phyloP scores from a whole-genome alignment of 805 yeast genomes.

The Kodamaea leandrae region DNA sequence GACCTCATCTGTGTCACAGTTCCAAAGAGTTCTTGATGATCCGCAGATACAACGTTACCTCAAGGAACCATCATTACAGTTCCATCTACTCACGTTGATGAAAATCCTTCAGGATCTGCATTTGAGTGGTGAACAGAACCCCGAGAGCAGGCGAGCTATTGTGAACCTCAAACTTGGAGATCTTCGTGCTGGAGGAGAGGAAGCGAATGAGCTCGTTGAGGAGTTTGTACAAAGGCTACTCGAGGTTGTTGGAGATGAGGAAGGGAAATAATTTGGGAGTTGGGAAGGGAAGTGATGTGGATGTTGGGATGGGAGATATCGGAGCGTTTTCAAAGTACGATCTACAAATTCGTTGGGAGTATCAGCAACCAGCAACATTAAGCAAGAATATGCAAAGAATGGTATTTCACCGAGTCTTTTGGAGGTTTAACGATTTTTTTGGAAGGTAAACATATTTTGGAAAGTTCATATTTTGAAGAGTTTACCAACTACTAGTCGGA shows the following conservation, averaged over 20 bases:
- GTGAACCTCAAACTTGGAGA: slow-evolving; percentile 61
- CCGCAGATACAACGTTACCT: slow-evolving; percentile 45
- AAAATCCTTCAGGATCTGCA: slow-evolving; percentile 47
- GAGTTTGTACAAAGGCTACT: slow-evolving; percentile 54
- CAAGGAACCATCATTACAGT: slow-evolving; percentile 50
- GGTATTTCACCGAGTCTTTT: no score
- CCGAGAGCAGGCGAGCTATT: slow-evolving; percentile 55
- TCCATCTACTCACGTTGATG: slow-evolving; percentile 51
- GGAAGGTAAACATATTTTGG: no score
- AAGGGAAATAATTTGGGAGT: no score
- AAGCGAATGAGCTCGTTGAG: slow-evolving; percentile 66
- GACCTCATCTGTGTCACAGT: slow-evolving; percentile 6
- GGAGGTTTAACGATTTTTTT: no score
- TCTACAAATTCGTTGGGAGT: no score
- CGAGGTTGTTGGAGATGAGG: background rate
- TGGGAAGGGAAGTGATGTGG: no score
- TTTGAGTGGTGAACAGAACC: slow-evolving; percentile 47
- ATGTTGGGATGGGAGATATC: no score
- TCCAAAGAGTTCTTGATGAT: slow-evolving; percentile 37
- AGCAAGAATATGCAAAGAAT: no score
- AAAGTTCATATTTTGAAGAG: no score
- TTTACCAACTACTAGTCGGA: no score
- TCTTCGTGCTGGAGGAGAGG: slow-evolving; percentile 61
- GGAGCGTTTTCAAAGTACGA: no score
- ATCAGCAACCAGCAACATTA: no score